phyloP scores from a whole-genome alignment of 2,329 filamentous ascomycete species.

The Fusarium burgessii region DNA sequence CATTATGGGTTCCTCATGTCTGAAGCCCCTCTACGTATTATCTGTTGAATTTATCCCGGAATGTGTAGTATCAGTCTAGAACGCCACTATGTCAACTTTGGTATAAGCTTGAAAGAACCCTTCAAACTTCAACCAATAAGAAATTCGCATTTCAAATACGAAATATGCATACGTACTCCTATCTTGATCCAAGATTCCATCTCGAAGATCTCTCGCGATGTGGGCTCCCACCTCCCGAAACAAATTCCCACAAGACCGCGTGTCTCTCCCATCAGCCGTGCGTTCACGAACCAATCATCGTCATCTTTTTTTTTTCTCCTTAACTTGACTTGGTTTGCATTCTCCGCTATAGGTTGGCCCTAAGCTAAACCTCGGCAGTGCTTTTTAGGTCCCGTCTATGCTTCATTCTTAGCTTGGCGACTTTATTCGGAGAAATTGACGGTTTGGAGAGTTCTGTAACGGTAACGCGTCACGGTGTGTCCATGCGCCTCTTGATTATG shows the following conservation, averaged over 20 bases:
- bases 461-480: slow-evolving; percentile 17
- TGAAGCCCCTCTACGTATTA: not conserved
- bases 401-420: slow-evolving; percentile 15
- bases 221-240: slow-evolving; percentile 6
- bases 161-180: not conserved
- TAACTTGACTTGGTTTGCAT: slow-evolving; percentile 5
- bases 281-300: slow-evolving; percentile 10
- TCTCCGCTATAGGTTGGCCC: slow-evolving; percentile 7
- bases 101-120: not conserved
- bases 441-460: not conserved
- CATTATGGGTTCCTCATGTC: too few species aligned
- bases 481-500: slow-evolving; percentile 4
- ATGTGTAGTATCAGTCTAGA: not conserved
- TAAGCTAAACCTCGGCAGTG: slow-evolving; percentile 10
- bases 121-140: not conserved
- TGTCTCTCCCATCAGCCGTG: not conserved
- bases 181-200: not conserved
- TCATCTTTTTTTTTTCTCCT: not conserved
- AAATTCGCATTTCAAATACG: not conserved
- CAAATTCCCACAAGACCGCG: slow-evolving; percentile 3
- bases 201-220: slow-evolving; percentile 16
- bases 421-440: slow-evolving; percentile 1
- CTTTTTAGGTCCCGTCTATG: slow-evolving; percentile 11
- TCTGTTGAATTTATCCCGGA: not conserved
- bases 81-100: not conserved